Base-by-base conservation (phyloP, 495 filamentous ascomycete species). In the Neurospora tetraspora region DNA sequence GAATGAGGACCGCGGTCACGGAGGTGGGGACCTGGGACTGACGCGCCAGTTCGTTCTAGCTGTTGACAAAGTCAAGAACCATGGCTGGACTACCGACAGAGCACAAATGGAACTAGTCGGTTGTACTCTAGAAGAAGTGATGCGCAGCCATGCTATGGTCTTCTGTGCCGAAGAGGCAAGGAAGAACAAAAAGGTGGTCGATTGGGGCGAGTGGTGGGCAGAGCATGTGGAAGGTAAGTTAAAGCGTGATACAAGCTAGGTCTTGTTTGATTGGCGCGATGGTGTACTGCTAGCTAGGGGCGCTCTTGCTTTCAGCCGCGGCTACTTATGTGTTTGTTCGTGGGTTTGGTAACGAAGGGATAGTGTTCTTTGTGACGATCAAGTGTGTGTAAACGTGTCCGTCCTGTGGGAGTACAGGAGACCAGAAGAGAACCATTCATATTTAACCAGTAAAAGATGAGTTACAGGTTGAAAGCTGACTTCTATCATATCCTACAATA, bases 91-190 rank as follows among this genome's bases (percentile, higher is more conserved):
- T 39, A 91, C 93, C 1, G 83, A 87, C 59, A 85, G 87, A 70
- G 96, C 95, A 9, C 96, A 99, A 86, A 85, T 80, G 69, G 82
- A 87, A 74, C 87, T 91, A 77, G 83, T 98, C 7, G 93, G 93
- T 2, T 96, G 93, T 81, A 91, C 89, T 0, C 78, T 96, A 3
- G 93, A 96, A 71, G 96, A 98, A 76, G 88, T 89, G 8, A 87
- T 99, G 18, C 86, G 91, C 40, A 97, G 93, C 75, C 96, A 98
- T 83, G 95, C 92, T 1, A 89, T 96, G 82, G 96, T 98, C 2
- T 98, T 97, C 83, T 94, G 93, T 43, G 95, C 95, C 0, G 96
- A 98, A 81, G 91, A 97, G 76, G 93, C 95, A 18, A 85, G 96
- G 71, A 82, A 80, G 39, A 85, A 87, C 68, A 87, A 87, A 76